Evolutionary conservation across 768 basidiomycete species (phyloP).

Genomic region (Sarcomyxa edulis): DNA sequence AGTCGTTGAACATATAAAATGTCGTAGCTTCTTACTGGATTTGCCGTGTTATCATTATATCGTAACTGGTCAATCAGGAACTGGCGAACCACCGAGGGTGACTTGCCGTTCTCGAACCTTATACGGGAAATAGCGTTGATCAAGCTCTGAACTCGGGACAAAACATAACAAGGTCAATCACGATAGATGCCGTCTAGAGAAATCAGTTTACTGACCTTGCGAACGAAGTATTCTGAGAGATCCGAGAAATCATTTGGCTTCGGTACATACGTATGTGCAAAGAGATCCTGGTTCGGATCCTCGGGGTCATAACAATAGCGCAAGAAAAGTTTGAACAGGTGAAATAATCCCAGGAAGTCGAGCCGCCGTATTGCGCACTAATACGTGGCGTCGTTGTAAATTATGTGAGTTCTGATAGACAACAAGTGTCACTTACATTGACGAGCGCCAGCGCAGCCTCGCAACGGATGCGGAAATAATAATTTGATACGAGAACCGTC

Average conservation of each 20-base stretch:
- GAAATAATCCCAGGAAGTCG: constrained; percentile 89
- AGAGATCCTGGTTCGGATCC: constrained; percentile 76
- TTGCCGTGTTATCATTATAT: constrained; percentile 93
- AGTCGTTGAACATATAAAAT: not conserved
- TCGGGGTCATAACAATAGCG: constrained; percentile 88
- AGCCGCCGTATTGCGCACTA: constrained; percentile 84
- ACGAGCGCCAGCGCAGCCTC: constrained; percentile 88
- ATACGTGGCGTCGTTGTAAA: too few relatives aligned
- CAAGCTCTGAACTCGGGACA: constrained; percentile 45
- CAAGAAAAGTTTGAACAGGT: constrained; percentile 92
- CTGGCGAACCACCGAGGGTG: constrained; percentile 78
- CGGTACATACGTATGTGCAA: constrained; percentile 86
- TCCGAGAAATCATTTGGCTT: constrained; percentile 94
- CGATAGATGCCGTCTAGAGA: constrained; percentile 1
- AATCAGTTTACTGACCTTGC: constrained; percentile 79
- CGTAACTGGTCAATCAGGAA: constrained; percentile 91
- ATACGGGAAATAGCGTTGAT: constrained; percentile 81
- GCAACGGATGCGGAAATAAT: constrained; percentile 93
- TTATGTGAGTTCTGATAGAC: constrained; percentile 8
- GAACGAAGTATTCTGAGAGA: constrained; percentile 88
- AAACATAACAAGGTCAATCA: not conserved
- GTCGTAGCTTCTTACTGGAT: constrained; percentile 53
- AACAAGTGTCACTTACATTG: constrained; percentile 45
- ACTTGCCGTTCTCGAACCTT: constrained; percentile 83
- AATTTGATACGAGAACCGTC: constrained; percentile 91